Evolutionary conservation across 192 early-diverging fungal genomes (phyloP).

Genomic region (Gaertneriomyces semiglobifer): DNA sequence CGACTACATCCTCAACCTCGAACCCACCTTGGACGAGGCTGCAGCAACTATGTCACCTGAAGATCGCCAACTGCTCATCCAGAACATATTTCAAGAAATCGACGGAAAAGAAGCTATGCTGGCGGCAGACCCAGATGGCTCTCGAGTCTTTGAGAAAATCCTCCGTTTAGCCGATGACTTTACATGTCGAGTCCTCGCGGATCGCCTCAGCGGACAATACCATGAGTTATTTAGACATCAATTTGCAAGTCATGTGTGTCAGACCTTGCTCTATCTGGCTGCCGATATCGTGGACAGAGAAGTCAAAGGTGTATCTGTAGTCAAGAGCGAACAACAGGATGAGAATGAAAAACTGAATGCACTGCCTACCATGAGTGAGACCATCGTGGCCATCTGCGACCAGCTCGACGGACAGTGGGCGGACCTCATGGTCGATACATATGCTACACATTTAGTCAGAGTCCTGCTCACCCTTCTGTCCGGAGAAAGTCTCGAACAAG

Average conservation of each 20-base stretch:
- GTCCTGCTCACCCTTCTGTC: slow-evolving; percentile 65
- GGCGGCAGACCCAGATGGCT: slow-evolving; percentile 72
- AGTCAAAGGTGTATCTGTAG: slow-evolving; percentile 33
- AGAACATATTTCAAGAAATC: slow-evolving; percentile 73
- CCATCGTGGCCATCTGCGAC: slow-evolving; percentile 61
- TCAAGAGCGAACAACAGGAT: slow-evolving; percentile 29
- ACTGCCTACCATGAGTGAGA: slow-evolving; percentile 65
- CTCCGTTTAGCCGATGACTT: slow-evolving; percentile 66
- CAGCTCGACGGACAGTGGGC: slow-evolving; percentile 42
- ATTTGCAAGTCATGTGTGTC: slow-evolving; percentile 83
- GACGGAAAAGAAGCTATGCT: slow-evolving; percentile 70
- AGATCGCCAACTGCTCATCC: slow-evolving; percentile 58
- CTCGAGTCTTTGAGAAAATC: slow-evolving; percentile 76
- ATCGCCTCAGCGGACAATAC: slow-evolving; percentile 47
- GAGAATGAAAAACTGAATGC: slow-evolving; percentile 29
- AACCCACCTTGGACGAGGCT: slow-evolving; percentile 34
- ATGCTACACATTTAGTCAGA: slow-evolving; percentile 74
- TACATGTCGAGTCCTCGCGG: slow-evolving; percentile 68
- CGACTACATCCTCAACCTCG: slow-evolving; percentile 37
- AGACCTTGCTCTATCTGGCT: slow-evolving; percentile 71
- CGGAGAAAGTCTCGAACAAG: slow-evolving; percentile 55
- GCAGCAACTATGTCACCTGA: slow-evolving; percentile 35
- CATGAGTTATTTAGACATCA: slow-evolving; percentile 73
- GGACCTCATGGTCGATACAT: slow-evolving; percentile 63
- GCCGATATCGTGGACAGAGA: slow-evolving; percentile 76